A percentile compares a stretch with the other conserved stretches of the same genome.
phyloP scores from a whole-genome alignment of 495 filamentous ascomycete genomes.

The Hyphodiscus hymeniophilus region DNA sequence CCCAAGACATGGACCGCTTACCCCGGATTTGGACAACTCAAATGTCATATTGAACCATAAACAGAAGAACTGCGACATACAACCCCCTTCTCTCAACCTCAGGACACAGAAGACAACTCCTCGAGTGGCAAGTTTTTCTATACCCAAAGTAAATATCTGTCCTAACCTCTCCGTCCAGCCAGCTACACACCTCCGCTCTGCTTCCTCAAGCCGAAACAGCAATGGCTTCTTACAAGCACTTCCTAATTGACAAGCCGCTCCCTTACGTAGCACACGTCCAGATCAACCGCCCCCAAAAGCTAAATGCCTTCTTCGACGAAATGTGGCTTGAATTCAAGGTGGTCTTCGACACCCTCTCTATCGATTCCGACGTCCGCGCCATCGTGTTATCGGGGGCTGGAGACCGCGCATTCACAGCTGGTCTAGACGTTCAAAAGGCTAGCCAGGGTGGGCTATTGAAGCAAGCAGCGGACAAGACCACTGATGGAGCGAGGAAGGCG shows the following conservation, averaged over 20 bases:
- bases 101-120: too few relatives aligned
- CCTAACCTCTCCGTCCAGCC: too few relatives aligned
- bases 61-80: too few relatives aligned
- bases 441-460: conserved; percentile 32
- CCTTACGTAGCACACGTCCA: conserved; percentile 83
- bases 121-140: too few relatives aligned
- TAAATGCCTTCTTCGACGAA: conserved; percentile 82
- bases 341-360: conserved; percentile 68
- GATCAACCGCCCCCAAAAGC: conserved; percentile 81
- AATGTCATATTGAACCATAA: too few relatives aligned
- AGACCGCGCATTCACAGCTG: conserved; percentile 75
- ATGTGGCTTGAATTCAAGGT: conserved; percentile 82
- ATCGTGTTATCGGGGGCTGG: conserved; percentile 81
- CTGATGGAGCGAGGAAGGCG: conserved; percentile 63
- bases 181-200: too few relatives aligned
- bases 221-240: conserved; percentile 67
- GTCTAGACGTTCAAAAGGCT: conserved; percentile 68
- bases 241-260: conserved; percentile 63
- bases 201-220: too few relatives aligned
- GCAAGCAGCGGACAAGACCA: conserved; percentile 11
- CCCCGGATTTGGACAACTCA: too few relatives aligned
- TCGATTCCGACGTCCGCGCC: conserved; percentile 61
- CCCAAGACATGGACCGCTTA: too few relatives aligned
- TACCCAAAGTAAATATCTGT: too few relatives aligned
- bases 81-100: too few relatives aligned